Conservation (phyloP, 106 monocot species). For the Alisma plantagoaquatica region DNA sequence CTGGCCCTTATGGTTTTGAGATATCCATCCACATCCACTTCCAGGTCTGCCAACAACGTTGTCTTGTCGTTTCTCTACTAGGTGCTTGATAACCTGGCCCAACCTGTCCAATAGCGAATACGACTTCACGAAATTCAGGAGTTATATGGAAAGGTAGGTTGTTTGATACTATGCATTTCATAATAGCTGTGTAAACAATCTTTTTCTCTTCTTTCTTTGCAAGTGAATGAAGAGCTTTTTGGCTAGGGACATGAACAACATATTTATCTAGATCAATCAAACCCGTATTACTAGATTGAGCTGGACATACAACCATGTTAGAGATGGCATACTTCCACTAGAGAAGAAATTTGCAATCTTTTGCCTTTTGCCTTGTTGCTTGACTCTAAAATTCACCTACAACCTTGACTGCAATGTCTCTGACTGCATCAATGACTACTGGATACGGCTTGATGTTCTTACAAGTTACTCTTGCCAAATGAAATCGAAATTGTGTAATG, state of each 20-base stretch:
- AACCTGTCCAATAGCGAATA: constrained; percentile 11
- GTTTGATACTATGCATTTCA: no score
- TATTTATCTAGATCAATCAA: background rate
- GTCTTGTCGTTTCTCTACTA: no score
- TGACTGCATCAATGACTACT: background rate
- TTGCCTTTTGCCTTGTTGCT: constrained; percentile 5
- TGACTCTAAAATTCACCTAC: constrained; percentile 8
- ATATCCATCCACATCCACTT: no score
- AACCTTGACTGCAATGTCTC: constrained; percentile 1
- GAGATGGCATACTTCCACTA: background rate
- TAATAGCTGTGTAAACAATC: no score
- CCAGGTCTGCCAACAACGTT: no score
- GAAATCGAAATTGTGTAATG: background rate
- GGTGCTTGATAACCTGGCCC: constrained; percentile 15
- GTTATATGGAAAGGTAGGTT: constrained; percentile 1
- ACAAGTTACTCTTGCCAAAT: background rate
- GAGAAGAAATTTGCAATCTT: background rate
- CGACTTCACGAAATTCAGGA: constrained; percentile 13
- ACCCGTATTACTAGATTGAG: background rate
- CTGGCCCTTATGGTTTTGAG: constrained; percentile 4
- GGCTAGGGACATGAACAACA: background rate
- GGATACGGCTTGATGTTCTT: background rate
- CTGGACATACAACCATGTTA: no score
- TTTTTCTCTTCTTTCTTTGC: background rate
- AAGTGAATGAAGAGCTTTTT: background rate